Evolutionary conservation across 345 rosid species (phyloP).

Genomic region (Psidium guajava): DNA sequence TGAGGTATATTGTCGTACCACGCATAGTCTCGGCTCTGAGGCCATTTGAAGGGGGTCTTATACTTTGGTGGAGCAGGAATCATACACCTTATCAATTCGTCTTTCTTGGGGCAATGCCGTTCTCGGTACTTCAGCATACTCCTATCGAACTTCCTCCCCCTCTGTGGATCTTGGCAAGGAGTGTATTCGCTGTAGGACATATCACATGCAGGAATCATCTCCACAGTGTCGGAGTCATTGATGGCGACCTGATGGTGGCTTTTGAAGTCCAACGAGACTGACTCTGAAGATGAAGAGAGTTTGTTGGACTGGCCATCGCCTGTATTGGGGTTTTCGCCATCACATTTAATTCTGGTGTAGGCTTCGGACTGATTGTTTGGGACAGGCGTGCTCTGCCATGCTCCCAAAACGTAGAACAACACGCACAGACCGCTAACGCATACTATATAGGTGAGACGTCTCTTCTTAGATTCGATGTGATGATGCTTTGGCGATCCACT

Average conservation of each 20-base stretch:
- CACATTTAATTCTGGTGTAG: constrained; percentile 28
- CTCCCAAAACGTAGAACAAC: constrained; percentile 69
- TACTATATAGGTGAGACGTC: constrained; percentile 59
- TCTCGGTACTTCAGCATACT: constrained; percentile 80
- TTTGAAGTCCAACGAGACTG: constrained; percentile 41
- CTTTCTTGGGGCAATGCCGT: constrained; percentile 78
- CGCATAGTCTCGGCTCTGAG: constrained; percentile 89
- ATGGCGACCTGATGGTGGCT: constrained; percentile 59
- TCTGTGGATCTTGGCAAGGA: constrained; percentile 67
- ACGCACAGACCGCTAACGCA: constrained; percentile 80
- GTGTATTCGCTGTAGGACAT: constrained; percentile 70
- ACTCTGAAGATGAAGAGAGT: constrained; percentile 13
- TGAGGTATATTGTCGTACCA: constrained; percentile 98
- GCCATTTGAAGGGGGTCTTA: constrained; percentile 96
- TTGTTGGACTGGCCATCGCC: constrained; percentile 3
- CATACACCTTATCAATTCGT: constrained; percentile 59
- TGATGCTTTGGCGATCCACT: constrained; percentile 56
- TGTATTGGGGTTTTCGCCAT: constrained; percentile 11
- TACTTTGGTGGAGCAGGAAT: constrained; percentile 95
- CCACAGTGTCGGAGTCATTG: constrained; percentile 20
- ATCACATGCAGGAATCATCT: constrained; percentile 57
- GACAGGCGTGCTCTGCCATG: constrained; percentile 54
- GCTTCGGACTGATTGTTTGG: constrained; percentile 27
- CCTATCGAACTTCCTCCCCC: constrained; percentile 73
- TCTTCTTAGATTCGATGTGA: constrained; percentile 52